Evolutionary conservation across 495 filamentous ascomycete genomes (phyloP), one percentile per base, ranked within the genome.

Genomic region (Aspergillus heteromorphus): DNA sequence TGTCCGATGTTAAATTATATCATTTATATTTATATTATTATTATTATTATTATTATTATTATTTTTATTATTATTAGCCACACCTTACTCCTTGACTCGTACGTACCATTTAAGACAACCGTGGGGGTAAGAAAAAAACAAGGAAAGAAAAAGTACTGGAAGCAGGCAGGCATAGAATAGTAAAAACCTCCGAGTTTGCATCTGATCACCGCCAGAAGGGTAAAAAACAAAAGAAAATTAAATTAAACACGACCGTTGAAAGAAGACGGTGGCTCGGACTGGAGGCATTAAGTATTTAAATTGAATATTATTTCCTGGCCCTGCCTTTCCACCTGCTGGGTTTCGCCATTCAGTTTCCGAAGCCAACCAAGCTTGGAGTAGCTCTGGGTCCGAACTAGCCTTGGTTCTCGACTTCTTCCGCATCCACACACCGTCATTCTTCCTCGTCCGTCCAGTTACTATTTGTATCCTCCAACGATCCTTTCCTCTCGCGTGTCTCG

Each of bases 371-470:
- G 56, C 56, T 52, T 52, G 54, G 23, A 49, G 47, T n/a, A 55
- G 51, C 45, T 58, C 54, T 64, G 57, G 52, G 53, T 48, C 55
- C 31, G 54, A 49, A 49, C 51, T 58, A 60, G 61, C 56, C 58
- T 38, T 53, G 40, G 60, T 58, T 62, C 54, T 59, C 52, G 54
- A 54, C 55, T 45, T 42, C 45, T 25, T 53, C 42, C 54, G 53
- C 56, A 65, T 68, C 57, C 65, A 67, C 66, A 69, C 66, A 27
- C 23, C 66, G 65, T 70, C 65, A 67, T 64, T 70, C 59, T 53
- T 53, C 38, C 36, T 49, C 41, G 45, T 30, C 45, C 55, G 31
- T 54, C 23, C 11, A 42, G 40, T 42, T 53, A 45, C 50, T 55
- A 58, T 56, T 63, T 60, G 61, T 58, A 57, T 57, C 42, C 45